Evolutionary conservation across 805 yeast genomes (phyloP), one percentile per base, ranked within the genome.

Genomic region (Yamadazyma takamatsuzukensis): DNA sequence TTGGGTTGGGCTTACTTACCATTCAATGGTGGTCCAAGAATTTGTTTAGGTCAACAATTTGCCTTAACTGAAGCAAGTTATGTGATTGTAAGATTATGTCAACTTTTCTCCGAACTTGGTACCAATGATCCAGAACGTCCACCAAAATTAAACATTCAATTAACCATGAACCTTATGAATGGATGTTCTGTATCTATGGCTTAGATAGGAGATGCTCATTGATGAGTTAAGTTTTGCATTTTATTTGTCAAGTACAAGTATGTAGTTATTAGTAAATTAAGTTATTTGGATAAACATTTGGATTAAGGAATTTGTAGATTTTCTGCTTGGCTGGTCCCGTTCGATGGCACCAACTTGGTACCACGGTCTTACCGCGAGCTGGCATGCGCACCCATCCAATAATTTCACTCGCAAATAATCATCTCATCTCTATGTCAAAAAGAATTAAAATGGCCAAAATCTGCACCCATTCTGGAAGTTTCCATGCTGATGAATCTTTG

Each of bases 401-500:
- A n/a, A n/a, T n/a, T n/a, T n/a, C n/a, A n/a, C n/a, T n/a, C n/a
- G n/a, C n/a, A n/a, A n/a, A n/a, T n/a, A n/a, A n/a, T 19, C 11
- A 19, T 8, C 21, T 19, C 11, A 19, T 19, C 10, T 19, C 21
- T 8, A 19, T 14, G 9, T 12, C 26, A 6, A 34, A 34, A 15
- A 43, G 31, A 25, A 13, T 39, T 4, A 47, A 36, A 21, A 51
- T 66, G 52, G 54, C 78, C 39, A 78, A 76, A 50, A 84, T 89
- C 36, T 90, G 96, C 53, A 89, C 96, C 9, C 94, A 84, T 50
- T 82, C 89, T 30, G 98, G 98, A 6, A 74, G 88, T 0, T 93
- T 93, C 70, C 98, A 93, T 54, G 97, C 97, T 8, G 98, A 93
- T 58, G 98, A 93, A 59, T 80, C 95, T 8, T 71, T 93, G 32